Conservation (phyloP, 345 rosid genomes). For the Brassica carinata region DNA sequence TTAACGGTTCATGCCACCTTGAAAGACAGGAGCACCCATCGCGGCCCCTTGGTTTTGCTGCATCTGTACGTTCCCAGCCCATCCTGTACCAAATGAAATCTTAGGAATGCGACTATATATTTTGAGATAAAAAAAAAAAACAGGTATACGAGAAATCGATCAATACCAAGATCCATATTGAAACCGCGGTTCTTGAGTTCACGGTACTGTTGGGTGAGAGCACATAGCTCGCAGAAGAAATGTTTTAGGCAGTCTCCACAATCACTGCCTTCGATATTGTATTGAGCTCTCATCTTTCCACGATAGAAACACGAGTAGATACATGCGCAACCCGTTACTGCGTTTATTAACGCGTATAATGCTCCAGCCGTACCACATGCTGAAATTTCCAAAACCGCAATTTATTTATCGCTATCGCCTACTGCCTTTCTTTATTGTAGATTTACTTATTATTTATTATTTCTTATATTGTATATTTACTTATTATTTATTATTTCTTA, state of each 20-base stretch:
- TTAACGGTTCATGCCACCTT: slow-evolving; percentile 38
- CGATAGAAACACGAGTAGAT: slow-evolving; percentile 49
- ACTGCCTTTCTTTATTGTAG: neutral
- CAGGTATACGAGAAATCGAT: neutral
- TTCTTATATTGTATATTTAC: too few relatives aligned
- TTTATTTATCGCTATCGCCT: neutral
- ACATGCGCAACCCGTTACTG: slow-evolving; percentile 36
- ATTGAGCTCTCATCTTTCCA: slow-evolving; percentile 48
- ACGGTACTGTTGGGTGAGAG: slow-evolving; percentile 54
- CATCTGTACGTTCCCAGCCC: slow-evolving; percentile 25
- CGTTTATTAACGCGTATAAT: slow-evolving; percentile 35
- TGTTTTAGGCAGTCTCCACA: slow-evolving; percentile 48
- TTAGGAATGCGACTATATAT: neutral
- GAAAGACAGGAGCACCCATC: slow-evolving; percentile 41
- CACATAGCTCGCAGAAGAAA: slow-evolving; percentile 46
- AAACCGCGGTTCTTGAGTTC: slow-evolving; percentile 55
- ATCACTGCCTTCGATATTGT: slow-evolving; percentile 44
- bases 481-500: too few relatives aligned
- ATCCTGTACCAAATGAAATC: slow-evolving; percentile 9
- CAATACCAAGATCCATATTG: slow-evolving; percentile 46
- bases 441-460: too few relatives aligned
- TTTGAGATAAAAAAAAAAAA: neutral
- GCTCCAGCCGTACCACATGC: slow-evolving; percentile 52
- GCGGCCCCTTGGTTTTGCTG: slow-evolving; percentile 33
- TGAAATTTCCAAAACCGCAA: slow-evolving; percentile 5